phyloP scores from a whole-genome alignment of 2,329 filamentous ascomycete species.

The Epichloe sylvatica region DNA sequence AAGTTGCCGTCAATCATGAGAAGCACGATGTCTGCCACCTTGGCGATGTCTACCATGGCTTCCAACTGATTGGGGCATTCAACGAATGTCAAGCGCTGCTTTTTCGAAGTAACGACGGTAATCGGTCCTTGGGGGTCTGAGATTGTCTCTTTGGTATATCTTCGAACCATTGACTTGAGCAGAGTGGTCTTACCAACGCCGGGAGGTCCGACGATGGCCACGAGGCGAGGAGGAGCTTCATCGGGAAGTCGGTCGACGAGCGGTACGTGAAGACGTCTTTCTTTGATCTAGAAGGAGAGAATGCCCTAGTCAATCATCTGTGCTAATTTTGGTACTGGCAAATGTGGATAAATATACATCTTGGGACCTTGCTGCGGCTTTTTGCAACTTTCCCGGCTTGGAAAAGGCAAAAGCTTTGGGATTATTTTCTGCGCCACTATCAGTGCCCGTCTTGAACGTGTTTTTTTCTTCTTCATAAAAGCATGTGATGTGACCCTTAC shows the following conservation, averaged over 20 bases:
- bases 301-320: neutral
- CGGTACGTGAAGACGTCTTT: slow-evolving; percentile 91
- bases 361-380: slow-evolving; percentile 57
- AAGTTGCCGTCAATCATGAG: slow-evolving; percentile 98
- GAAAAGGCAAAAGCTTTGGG: slow-evolving; percentile 83
- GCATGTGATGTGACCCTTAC: slow-evolving; percentile 20
- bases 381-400: slow-evolving; percentile 66
- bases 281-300: slow-evolving; percentile 53
- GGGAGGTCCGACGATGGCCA: slow-evolving; percentile 86
- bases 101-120: slow-evolving; percentile 92
- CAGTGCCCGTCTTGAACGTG: slow-evolving; percentile 1
- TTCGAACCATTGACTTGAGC: slow-evolving; percentile 81
- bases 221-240: slow-evolving; percentile 84
- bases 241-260: slow-evolving; percentile 91
- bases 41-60: slow-evolving; percentile 92
- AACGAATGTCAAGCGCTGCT: slow-evolving; percentile 84
- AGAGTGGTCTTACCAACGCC: slow-evolving; percentile 93
- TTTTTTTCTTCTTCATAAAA: no score
- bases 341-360: slow-evolving; percentile 37
- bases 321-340: neutral
- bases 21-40: slow-evolving; percentile 92
- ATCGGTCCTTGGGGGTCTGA: slow-evolving; percentile 81
- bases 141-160: slow-evolving; percentile 92
- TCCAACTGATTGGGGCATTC: slow-evolving; percentile 96
- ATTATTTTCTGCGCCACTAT: slow-evolving; percentile 46